These are phyloP conservation scores for Biscogniauxia marginata DNA, from an alignment of 2,329 filamentous ascomycete species.

Conservation along the genomic window DNA sequence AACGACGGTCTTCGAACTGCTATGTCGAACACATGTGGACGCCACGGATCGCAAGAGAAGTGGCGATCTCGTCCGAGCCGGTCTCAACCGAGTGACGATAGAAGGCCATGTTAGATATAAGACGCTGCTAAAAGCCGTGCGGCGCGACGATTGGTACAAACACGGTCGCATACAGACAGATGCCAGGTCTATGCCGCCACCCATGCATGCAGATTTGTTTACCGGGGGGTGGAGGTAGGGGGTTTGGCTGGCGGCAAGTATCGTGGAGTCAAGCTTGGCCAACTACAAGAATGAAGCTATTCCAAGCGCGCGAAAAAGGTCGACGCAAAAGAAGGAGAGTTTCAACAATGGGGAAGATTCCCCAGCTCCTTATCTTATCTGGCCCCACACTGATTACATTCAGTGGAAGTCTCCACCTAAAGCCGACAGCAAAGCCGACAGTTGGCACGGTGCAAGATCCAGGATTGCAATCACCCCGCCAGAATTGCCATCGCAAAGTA, in stretches of 20 bases:
- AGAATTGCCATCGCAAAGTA: slow-evolving; percentile 25
- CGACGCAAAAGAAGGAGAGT: not conserved
- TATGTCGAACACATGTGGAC: slow-evolving; percentile 16
- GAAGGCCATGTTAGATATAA: slow-evolving; percentile 12
- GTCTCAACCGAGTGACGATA: slow-evolving; percentile 1
- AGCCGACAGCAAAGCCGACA: too few species aligned
- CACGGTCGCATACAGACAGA: slow-evolving; percentile 32
- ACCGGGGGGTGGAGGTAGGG: not conserved
- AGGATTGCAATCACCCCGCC: slow-evolving; percentile 26
- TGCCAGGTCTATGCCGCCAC: slow-evolving; percentile 26
- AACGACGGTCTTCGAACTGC: slow-evolving; percentile 27
- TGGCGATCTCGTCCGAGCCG: not conserved
- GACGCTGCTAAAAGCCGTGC: slow-evolving; percentile 21
- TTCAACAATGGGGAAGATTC: too few species aligned
- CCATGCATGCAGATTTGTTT: slow-evolving; percentile 32
- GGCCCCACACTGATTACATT: too few species aligned
- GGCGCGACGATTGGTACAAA: slow-evolving; percentile 15
- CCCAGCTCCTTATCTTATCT: slow-evolving; percentile 1
- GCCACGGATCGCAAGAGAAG: not conserved
- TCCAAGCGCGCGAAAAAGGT: slow-evolving; percentile 1
- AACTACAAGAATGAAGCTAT: slow-evolving; percentile 10
- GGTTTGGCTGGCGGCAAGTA: slow-evolving; percentile 4
- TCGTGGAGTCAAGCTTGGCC: not conserved
- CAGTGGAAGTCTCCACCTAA: too few species aligned
- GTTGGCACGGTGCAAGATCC: not conserved